A percentile compares a stretch with the other conserved stretches of the same genome.
phyloP scores from a whole-genome alignment of 1,139 yeast species.

The Taphrina confusa region DNA sequence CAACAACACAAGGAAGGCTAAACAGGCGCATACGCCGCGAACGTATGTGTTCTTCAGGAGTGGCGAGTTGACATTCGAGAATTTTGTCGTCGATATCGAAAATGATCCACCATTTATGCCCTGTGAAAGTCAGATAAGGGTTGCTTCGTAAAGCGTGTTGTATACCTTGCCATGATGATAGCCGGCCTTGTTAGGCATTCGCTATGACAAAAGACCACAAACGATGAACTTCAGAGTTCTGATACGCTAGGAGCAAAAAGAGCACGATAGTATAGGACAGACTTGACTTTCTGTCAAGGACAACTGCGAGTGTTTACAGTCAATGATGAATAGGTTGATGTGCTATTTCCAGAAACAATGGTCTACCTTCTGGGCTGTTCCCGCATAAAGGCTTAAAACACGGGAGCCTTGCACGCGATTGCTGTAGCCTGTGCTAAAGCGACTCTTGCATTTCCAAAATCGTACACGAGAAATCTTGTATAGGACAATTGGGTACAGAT shows the following conservation, averaged over 20 bases:
- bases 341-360: slow-evolving; percentile 1
- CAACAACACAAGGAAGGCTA: background rate
- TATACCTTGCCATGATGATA: slow-evolving; percentile 29
- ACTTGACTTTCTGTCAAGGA: too few relatives aligned
- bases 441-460: too few relatives aligned
- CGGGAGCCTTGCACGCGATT: too few relatives aligned
- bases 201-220: too few relatives aligned
- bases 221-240: too few relatives aligned
- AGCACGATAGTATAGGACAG: too few relatives aligned
- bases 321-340: background rate
- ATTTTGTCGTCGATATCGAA: slow-evolving; percentile 13
- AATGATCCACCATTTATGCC: slow-evolving; percentile 23
- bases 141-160: too few relatives aligned
- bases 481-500: too few relatives aligned
- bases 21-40: slow-evolving; percentile 11
- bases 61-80: slow-evolving; percentile 10
- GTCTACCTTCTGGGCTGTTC: background rate
- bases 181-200: slow-evolving; percentile 8
- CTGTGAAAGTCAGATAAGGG: too few relatives aligned
- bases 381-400: background rate
- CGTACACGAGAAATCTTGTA: too few relatives aligned
- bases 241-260: too few relatives aligned
- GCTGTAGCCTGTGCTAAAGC: too few relatives aligned
- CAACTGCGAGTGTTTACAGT: background rate
- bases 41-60: slow-evolving; percentile 19